These are phyloP conservation scores for Leishmania amazonensis DNA, from an alignment of 208 protist species.

Conservation along the genomic window DNA sequence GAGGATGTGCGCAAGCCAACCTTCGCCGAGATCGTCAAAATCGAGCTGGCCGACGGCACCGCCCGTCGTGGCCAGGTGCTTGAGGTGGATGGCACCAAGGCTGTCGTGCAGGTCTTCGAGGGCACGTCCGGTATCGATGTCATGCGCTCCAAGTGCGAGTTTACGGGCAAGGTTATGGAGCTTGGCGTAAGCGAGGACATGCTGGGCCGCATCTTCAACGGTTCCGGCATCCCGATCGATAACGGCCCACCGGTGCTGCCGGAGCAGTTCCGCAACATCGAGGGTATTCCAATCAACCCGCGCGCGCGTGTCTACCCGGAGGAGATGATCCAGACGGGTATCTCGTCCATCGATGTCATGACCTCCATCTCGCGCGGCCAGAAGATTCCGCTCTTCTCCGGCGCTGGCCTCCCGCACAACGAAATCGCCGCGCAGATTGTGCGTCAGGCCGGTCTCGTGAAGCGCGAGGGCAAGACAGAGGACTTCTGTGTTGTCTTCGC, in stretches of 20 bases:
- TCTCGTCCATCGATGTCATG: slow-evolving; percentile 99
- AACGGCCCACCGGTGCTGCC: slow-evolving; percentile 97
- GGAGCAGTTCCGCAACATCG: slow-evolving; percentile 99
- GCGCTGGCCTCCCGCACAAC: slow-evolving; percentile 99
- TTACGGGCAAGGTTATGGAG: slow-evolving; percentile 99
- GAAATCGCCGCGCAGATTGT: slow-evolving; percentile 99
- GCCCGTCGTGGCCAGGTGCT: slow-evolving; percentile 97
- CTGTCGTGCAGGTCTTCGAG: slow-evolving; percentile 99
- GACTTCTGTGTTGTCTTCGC: slow-evolving; percentile 99
- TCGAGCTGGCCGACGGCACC: slow-evolving; percentile 97
- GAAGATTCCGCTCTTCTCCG: slow-evolving; percentile 99
- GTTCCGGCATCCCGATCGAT: slow-evolving; percentile 99
- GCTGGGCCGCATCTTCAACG: slow-evolving; percentile 99
- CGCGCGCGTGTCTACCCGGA: slow-evolving; percentile 98
- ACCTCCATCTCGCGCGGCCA: slow-evolving; percentile 99
- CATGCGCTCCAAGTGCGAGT: slow-evolving; percentile 96
- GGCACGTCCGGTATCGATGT: slow-evolving; percentile 99
- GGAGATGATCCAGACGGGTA: slow-evolving; percentile 99
- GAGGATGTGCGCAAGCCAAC: slow-evolving; percentile 99
- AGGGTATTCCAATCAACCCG: slow-evolving; percentile 99
- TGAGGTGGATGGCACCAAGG: slow-evolving; percentile 98
- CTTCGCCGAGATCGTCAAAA: slow-evolving; percentile 99
- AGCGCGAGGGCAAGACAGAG: slow-evolving; percentile 90
- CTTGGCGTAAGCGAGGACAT: slow-evolving; percentile 99
- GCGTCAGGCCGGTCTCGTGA: slow-evolving; percentile 99